These are phyloP conservation scores for Ostreobium quekettii DNA, from an alignment of 139 green algal species.

Conservation along the genomic window DNA sequence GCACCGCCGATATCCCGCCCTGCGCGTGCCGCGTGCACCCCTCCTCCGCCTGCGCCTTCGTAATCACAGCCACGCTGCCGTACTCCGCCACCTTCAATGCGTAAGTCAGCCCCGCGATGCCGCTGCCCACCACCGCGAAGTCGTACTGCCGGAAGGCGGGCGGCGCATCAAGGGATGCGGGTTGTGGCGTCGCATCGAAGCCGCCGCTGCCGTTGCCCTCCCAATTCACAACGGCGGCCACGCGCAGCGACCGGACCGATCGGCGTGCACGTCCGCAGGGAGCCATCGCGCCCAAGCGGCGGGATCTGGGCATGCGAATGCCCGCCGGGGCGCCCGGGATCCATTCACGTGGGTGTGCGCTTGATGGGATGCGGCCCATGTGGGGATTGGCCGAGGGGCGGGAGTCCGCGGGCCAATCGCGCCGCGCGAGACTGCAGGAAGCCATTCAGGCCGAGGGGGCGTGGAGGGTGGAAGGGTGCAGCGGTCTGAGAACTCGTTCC, in stretches of 20 bases:
- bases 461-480: no score
- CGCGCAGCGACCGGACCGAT: not conserved
- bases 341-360: no score
- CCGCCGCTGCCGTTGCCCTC: no score
- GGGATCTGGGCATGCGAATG: no score
- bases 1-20: slow-evolving; percentile 89
- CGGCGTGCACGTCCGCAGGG: no score
- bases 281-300: no score
- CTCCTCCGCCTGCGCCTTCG: slow-evolving; percentile 72
- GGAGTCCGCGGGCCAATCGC: not conserved
- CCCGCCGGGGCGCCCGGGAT: no score
- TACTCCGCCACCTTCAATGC: slow-evolving; percentile 87
- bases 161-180: not conserved
- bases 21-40: slow-evolving; percentile 85
- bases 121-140: slow-evolving; percentile 88
- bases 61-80: slow-evolving; percentile 87
- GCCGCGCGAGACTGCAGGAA: not conserved
- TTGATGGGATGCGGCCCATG: no score
- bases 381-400: not conserved
- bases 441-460: not conserved
- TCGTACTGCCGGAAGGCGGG: slow-evolving; percentile 52
- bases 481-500: no score
- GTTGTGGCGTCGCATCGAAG: slow-evolving; percentile 1
- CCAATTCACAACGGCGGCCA: no score
- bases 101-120: slow-evolving; percentile 92